Base-by-base conservation (phyloP, 1,139 yeast genomes). In the Lodderomyces metapsilosis region DNA sequence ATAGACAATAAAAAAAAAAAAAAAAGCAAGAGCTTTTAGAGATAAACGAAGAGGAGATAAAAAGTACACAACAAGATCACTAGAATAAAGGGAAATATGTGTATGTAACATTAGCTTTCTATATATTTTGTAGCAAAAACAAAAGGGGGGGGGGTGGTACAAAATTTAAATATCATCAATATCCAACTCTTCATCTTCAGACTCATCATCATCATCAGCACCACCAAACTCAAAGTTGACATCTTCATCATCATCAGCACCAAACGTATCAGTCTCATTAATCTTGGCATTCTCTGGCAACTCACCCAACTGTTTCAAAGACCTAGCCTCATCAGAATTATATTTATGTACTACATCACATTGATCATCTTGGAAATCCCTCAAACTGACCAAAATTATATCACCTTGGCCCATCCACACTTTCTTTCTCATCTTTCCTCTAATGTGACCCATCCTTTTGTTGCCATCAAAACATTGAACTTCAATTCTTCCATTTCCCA, bases 341-440 rank as follows among this genome's bases (percentile, higher is more conserved):
- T 85, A 94, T 71, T 92, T 92, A 69, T 92, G 95, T 43, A 94
- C 92, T 53, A 94, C 98, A 65, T 94, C 99, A 74, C 97, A 94
- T 66, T 87, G 95, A 52, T 88, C 96, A 61, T 92, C 98, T 70
- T 94, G 97, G 82, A 92, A 94, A 61, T 94, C 99, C 78, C 99
- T 88, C 59, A 94, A 80, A 5, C 97, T 89, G 38, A 92, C 92
- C 60, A 94, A 75, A 53, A 94, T 89, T 56, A 94, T 94, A 63
- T 94, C 99, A 71, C 98, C 98, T 69, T 89, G 98, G 36, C 88
- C 87, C 88, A 94, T 91, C 99, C 99, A 94, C 49, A 91, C 98
- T 81, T 92, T 92, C 84, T 94, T 94, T 79, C 99, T 87, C 74
- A 94, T 80, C 67, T 94, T 94, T 56, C 99, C 99, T 77, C 99